phyloP scores from a whole-genome alignment of 352 stramenopile genomes.

The Phytophthora hybrid region DNA sequence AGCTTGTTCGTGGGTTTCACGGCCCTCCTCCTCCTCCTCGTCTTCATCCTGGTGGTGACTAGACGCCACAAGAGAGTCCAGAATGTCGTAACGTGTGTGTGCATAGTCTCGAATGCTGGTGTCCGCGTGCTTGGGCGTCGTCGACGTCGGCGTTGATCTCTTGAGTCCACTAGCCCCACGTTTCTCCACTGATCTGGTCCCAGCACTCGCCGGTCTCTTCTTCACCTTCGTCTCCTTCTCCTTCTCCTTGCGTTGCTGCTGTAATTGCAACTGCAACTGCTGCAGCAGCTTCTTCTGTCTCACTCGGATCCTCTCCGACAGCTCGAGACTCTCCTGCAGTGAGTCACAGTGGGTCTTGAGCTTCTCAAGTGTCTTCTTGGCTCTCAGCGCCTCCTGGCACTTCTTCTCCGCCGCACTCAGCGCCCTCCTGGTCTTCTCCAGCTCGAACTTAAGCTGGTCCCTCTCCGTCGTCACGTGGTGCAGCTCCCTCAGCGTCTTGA shows the following conservation, averaged over 20 bases:
- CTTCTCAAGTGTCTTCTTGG: constrained; percentile 69
- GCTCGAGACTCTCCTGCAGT: constrained; percentile 79
- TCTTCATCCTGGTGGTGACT: constrained; percentile 27
- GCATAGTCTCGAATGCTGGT: constrained; percentile 3
- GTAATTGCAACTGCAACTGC: constrained; percentile 73
- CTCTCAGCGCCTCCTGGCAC: constrained; percentile 51
- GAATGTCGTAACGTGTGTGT: constrained; percentile 44
- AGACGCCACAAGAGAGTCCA: constrained; percentile 48
- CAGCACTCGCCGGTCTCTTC: constrained; percentile 21
- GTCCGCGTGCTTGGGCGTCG: constrained; percentile 5
- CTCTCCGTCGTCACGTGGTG: constrained; percentile 71
- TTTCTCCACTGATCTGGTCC: constrained; percentile 11
- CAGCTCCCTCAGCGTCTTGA: constrained; percentile 60
- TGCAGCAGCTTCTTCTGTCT: constrained; percentile 83
- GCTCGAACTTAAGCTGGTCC: constrained; percentile 82
- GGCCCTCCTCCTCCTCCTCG: constrained; percentile 20
- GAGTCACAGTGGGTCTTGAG: constrained; percentile 79
- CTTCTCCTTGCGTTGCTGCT: constrained; percentile 29
- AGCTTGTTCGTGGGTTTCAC: constrained; percentile 34
- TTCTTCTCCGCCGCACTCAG: constrained; percentile 59
- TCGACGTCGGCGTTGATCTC: constrained; percentile 8
- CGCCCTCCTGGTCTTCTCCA: constrained; percentile 68
- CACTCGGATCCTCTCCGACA: constrained; percentile 82
- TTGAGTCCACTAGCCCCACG: neutral
- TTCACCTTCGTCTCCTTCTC: constrained; percentile 19